phyloP scores from a whole-genome alignment of 768 basidiomycete genomes.

The Inosperma sp. region DNA sequence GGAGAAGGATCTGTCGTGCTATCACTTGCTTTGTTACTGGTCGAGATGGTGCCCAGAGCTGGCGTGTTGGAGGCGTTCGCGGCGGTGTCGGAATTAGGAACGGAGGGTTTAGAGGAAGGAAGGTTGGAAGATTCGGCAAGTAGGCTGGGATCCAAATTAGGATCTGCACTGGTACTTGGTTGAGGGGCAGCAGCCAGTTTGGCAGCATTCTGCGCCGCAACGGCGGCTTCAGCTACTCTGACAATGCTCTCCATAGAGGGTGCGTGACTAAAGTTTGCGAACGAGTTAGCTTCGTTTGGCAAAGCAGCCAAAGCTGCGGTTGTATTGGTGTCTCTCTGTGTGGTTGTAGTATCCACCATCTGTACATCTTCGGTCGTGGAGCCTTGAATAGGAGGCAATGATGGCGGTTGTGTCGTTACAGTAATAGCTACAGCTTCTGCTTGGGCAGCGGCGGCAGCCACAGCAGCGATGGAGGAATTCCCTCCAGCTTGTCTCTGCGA shows the following conservation, averaged over 20 bases:
- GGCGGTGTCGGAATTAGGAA: slow-evolving; percentile 4
- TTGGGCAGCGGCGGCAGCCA: slow-evolving; percentile 19
- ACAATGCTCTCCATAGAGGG: slow-evolving; percentile 34
- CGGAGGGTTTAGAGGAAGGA: background rate
- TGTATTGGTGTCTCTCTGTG: background rate
- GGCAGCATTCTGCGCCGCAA: slow-evolving; percentile 30
- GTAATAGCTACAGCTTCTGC: slow-evolving; percentile 25
- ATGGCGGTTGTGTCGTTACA: background rate
- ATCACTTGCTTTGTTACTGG: slow-evolving; percentile 7
- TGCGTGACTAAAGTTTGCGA: slow-evolving; percentile 13
- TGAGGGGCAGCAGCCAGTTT: slow-evolving; percentile 9
- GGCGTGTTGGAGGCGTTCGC: slow-evolving; percentile 10
- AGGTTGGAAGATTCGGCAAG: slow-evolving; percentile 14
- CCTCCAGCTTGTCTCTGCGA: slow-evolving; percentile 1
- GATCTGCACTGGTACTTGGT: too few species aligned
- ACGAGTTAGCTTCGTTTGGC: slow-evolving; percentile 2
- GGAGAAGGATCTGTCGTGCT: slow-evolving; percentile 19
- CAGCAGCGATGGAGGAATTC: slow-evolving; percentile 13
- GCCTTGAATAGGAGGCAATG: background rate
- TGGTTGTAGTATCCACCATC: background rate
- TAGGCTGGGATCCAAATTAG: slow-evolving; percentile 25
- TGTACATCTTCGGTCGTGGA: background rate
- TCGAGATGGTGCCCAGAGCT: slow-evolving; percentile 12
- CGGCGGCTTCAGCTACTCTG: slow-evolving; percentile 35
- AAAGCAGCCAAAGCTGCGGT: background rate